Evolutionary conservation across 2,329 filamentous ascomycete species (phyloP).

Genomic region (Orbilia quercus): DNA sequence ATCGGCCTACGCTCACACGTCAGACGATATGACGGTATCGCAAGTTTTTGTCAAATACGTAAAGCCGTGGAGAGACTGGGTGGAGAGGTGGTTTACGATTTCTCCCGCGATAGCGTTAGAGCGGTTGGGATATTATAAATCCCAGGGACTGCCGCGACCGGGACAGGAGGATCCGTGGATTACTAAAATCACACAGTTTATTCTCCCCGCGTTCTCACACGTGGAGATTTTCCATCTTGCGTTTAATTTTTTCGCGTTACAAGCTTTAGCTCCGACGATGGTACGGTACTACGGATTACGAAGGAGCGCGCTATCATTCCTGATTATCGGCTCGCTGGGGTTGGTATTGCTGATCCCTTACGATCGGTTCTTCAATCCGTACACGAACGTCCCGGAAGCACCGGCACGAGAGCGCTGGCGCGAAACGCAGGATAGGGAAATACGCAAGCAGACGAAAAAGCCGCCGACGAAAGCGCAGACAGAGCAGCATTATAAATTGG

Average conservation of each 20-base stretch:
- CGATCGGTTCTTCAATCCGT: conserved; percentile 31
- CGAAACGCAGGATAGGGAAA: conserved; percentile 8
- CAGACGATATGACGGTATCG: neutral
- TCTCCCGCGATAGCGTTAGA: conserved; percentile 6
- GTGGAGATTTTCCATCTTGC: conserved; percentile 33
- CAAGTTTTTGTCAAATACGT: conserved; percentile 34
- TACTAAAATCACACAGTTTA: conserved; percentile 28
- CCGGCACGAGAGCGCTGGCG: neutral
- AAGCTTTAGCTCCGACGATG: conserved; percentile 41
- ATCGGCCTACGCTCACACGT: neutral
- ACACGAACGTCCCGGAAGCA: conserved; percentile 5
- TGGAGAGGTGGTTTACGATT: conserved; percentile 34
- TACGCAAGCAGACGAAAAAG: conserved; percentile 3
- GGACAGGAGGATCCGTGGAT: neutral
- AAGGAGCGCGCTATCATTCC: conserved; percentile 19
- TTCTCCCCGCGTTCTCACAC: conserved; percentile 37
- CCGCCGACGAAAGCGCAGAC: conserved; percentile 20
- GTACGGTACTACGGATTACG: conserved; percentile 43
- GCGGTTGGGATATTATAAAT: conserved; percentile 23
- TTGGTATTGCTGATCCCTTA: conserved; percentile 1
- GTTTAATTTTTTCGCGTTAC: conserved; percentile 50
- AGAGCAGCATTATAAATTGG: conserved; percentile 30
- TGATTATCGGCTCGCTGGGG: conserved; percentile 1
- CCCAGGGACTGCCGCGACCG: neutral
- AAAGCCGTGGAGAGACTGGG: conserved; percentile 21